Evolutionary conservation across 805 yeast genomes (phyloP).

Genomic region (Starmerella geochares): DNA sequence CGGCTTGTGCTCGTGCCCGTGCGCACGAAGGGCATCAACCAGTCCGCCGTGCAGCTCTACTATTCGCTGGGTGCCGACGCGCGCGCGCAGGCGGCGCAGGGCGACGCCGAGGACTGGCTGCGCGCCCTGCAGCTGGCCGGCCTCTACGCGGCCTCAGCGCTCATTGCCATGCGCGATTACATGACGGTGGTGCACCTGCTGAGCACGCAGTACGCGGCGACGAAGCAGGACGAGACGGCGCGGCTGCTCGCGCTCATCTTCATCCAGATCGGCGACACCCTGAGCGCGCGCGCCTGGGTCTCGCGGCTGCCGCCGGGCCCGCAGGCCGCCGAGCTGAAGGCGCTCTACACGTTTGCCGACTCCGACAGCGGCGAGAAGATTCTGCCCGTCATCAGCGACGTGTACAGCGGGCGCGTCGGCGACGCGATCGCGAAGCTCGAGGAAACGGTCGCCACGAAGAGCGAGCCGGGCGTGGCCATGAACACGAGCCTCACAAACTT

Average conservation of each 20-base stretch:
- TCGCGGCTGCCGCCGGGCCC: constrained; percentile 6
- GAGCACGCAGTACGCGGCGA: constrained; percentile 18
- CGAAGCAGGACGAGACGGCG: constrained; percentile 1
- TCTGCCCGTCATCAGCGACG: constrained; percentile 21
- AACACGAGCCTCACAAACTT: constrained; percentile 22
- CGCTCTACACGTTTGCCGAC: constrained; percentile 26
- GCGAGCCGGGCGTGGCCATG: constrained; percentile 5
- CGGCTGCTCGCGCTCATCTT: constrained; percentile 24
- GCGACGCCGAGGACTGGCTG: constrained; percentile 13
- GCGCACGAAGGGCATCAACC: constrained; percentile 31
- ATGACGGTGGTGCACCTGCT: constrained; percentile 30
- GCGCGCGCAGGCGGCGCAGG: constrained; percentile 22
- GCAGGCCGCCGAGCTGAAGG: constrained; percentile 1
- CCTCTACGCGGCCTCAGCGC: constrained; percentile 29
- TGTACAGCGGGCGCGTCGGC: constrained; percentile 26
- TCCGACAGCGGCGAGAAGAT: constrained; percentile 24
- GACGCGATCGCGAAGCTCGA: constrained; percentile 24
- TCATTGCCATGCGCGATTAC: constrained; percentile 30
- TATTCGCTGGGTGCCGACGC: constrained; percentile 33
- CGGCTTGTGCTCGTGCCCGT: constrained; percentile 29
- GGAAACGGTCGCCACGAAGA: constrained; percentile 7
- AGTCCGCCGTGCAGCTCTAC: constrained; percentile 28
- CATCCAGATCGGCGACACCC: constrained; percentile 28
- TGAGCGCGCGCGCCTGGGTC: constrained; percentile 29
- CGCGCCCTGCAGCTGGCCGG: constrained; percentile 28